Evolutionary conservation across 345 rosid genomes (phyloP).

Genomic region (Luvunga scandens): DNA sequence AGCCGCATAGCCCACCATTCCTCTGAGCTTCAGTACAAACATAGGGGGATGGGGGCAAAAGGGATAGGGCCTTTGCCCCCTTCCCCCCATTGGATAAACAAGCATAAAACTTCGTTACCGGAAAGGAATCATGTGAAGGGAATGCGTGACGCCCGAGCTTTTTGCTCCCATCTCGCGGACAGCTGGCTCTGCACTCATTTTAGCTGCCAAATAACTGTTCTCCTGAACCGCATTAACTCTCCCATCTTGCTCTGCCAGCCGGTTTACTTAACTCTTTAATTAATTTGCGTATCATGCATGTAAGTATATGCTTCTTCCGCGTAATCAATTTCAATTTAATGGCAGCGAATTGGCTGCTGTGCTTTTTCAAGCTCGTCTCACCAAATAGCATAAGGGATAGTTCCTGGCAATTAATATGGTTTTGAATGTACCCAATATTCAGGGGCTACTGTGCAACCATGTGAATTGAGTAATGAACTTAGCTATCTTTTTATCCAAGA

Average conservation of each 20-base stretch:
- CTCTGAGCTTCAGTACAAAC: too few relatives aligned
- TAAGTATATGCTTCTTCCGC: too few relatives aligned
- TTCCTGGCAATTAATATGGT: background rate
- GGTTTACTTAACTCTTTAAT: too few relatives aligned
- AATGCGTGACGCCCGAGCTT: constrained; percentile 7
- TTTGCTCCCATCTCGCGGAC: constrained; percentile 13
- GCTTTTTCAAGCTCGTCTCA: background rate
- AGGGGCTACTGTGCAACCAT: background rate
- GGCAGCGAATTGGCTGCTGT: background rate
- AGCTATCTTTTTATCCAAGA: background rate
- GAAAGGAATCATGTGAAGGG: constrained; percentile 13
- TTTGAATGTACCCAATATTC: background rate
- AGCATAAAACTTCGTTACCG: too few relatives aligned
- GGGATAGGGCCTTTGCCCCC: too few relatives aligned
- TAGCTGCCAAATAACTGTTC: background rate
- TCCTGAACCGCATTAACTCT: background rate
- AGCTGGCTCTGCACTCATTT: constrained; percentile 8
- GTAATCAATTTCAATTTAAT: too few relatives aligned
- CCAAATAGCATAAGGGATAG: background rate
- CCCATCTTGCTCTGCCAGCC: background rate
- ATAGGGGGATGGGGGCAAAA: too few relatives aligned
- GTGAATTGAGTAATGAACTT: constrained; percentile 4
- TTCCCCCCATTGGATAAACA: too few relatives aligned
- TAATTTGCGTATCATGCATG: background rate
- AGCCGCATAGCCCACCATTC: too few relatives aligned